A percentile compares a stretch with the other conserved stretches of the same genome.
Conservation (phyloP, 2,329 filamentous ascomycete genomes). For the Aspergillus quadrilineatus region DNA sequence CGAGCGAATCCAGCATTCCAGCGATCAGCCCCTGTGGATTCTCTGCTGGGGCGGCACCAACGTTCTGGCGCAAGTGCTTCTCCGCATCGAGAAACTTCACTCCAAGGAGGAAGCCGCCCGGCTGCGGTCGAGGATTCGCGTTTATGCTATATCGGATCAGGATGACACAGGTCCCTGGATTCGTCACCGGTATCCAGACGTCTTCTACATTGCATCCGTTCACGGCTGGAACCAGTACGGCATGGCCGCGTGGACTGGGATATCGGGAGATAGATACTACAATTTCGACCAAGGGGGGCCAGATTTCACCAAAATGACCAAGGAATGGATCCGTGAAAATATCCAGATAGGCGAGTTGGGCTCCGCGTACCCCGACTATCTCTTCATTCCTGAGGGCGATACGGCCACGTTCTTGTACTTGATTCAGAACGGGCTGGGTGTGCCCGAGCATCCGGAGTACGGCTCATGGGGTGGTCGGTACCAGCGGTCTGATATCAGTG, state of each 20-base stretch:
- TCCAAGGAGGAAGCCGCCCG: slow-evolving; percentile 30
- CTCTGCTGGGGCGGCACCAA: slow-evolving; percentile 57
- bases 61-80: slow-evolving; percentile 51
- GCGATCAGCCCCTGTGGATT: slow-evolving; percentile 51
- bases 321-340: slow-evolving; percentile 53
- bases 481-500: slow-evolving; percentile 11
- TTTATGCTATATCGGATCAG: slow-evolving; percentile 60
- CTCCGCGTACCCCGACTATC: slow-evolving; percentile 45
- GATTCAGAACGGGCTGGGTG: slow-evolving; percentile 43
- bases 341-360: slow-evolving; percentile 55
- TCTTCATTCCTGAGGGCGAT: slow-evolving; percentile 54
- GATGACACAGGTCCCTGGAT: slow-evolving; percentile 59
- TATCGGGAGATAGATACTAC: slow-evolving; percentile 50
- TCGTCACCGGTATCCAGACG: slow-evolving; percentile 52
- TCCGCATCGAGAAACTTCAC: slow-evolving; percentile 29
- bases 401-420: slow-evolving; percentile 44
- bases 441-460: slow-evolving; percentile 40
- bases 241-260: slow-evolving; percentile 56
- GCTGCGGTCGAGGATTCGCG: slow-evolving; percentile 41
- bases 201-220: slow-evolving; percentile 57
- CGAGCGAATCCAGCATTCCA: slow-evolving; percentile 33
- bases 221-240: slow-evolving; percentile 59
- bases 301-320: slow-evolving; percentile 49
- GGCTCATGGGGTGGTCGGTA: slow-evolving; percentile 47
- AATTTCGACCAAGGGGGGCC: slow-evolving; percentile 51